These are phyloP conservation scores for Gossypium gossypioides DNA, from an alignment of 441 rosid genomes.

Conservation along the genomic window DNA sequence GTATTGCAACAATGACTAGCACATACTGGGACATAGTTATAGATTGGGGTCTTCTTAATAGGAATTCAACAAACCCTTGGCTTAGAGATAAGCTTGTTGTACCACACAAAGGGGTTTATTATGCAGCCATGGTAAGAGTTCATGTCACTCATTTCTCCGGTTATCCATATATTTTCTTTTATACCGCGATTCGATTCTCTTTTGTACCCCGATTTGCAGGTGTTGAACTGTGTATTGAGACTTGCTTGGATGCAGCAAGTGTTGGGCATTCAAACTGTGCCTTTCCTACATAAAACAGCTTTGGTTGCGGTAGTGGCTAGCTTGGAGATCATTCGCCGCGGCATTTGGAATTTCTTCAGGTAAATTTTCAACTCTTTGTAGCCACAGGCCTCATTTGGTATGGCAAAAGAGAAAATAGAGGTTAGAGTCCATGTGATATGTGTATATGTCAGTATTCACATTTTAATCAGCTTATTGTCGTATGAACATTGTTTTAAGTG, in stretches of 20 bases:
- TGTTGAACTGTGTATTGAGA: conserved; percentile 56
- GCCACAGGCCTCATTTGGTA: no score
- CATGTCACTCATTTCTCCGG: background rate
- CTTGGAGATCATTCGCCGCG: conserved; percentile 77
- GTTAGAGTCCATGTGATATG: background rate
- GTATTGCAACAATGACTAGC: conserved; percentile 37
- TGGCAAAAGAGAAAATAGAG: no score
- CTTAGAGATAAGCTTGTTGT: conserved; percentile 65
- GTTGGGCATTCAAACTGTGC: conserved; percentile 44
- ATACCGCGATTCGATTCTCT: no score
- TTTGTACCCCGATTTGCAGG: conserved; percentile 29
- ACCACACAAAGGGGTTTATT: conserved; percentile 52
- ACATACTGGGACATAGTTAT: conserved; percentile 66
- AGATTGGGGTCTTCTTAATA: conserved; percentile 70
- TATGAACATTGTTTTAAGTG: no score
- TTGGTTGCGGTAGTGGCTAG: conserved; percentile 39
- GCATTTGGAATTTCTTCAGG: conserved; percentile 94
- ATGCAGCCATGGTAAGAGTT: conserved; percentile 50
- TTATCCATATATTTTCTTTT: background rate
- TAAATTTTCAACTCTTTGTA: background rate
- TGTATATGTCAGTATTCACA: background rate
- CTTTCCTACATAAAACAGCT: conserved; percentile 49
- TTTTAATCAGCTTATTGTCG: no score
- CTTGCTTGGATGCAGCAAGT: conserved; percentile 80
- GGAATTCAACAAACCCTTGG: conserved; percentile 59